Base-by-base conservation (phyloP, 2,329 filamentous ascomycete genomes). In the Neofusicoccum ribis region DNA sequence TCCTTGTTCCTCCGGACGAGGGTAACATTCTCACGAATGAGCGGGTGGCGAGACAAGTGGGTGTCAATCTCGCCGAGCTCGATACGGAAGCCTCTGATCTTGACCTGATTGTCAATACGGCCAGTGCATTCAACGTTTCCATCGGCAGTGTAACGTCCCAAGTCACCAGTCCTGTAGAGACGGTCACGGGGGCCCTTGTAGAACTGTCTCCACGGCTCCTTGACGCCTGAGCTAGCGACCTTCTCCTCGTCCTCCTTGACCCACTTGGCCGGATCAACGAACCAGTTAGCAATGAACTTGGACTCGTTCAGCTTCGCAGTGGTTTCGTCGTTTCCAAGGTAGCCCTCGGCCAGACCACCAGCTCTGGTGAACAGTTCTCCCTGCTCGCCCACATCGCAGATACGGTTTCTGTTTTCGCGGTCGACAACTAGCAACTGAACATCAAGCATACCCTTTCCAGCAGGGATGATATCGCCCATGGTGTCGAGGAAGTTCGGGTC, bases 11-110 rank as follows among this genome's bases (percentile, higher is more conserved):
- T 87, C 76, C 92, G 87, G 3, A 98, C 87, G 2, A 98, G 81
- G 0, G 94, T 98, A 70, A 92, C 89, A 77, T 91, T 92, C 69
- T 98, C 94, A 46, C 92, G 85, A 27, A 98, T 86, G 27, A 96
- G 79, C 0, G 86, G 88, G 78, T 91, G 87, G 50, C 88, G 85
- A 63, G 88, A 90, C 52, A 97, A 81, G 75, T 96, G 89, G 47
- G 84, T 90, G 77, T 98, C 93, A 70, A 98, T 97, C 70, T 98
- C 95, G 68, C 90, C 90, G 51, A 98, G 88, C 79, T 99, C 95
- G 70, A 99, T 96, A 67, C 94, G 86, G 84, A 97, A 98, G 1
- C 94, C 94, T 67, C 95, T 90, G 69, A 98, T 94, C 83, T 98
- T 99, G 81, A 97, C 91, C 75, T 98, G 94, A 70, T 90, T 86